Conservation (phyloP, 768 basidiomycete species). For the Boletus vinaceobasis region DNA sequence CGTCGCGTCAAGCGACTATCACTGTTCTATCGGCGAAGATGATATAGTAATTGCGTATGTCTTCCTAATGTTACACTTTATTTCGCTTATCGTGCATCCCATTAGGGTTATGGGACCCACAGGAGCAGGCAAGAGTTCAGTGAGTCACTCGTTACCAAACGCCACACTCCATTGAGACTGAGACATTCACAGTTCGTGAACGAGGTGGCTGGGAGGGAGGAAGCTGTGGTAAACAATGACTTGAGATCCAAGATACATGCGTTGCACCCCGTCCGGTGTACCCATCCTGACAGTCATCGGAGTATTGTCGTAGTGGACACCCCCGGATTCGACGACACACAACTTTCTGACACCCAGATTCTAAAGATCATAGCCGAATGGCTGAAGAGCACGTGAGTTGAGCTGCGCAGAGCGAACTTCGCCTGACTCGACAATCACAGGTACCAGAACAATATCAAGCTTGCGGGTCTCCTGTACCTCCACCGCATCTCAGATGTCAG, state of each 20-base stretch:
- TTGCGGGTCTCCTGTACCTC: conserved; percentile 12
- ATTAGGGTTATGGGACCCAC: conserved; percentile 18
- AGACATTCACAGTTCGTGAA: conserved; percentile 14
- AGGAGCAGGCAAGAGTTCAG: conserved; percentile 18
- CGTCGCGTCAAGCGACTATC: background rate
- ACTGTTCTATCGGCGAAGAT: background rate
- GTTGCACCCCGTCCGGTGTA: conserved; percentile 7
- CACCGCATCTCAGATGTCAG: conserved; percentile 14
- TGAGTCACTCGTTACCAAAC: background rate
- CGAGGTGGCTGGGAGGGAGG: background rate
- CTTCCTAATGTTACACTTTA: background rate
- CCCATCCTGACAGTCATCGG: conserved; percentile 13
- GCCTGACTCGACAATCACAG: background rate
- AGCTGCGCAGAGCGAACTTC: background rate
- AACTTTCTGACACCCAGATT: conserved; percentile 6
- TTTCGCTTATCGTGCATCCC: background rate
- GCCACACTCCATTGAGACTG: background rate
- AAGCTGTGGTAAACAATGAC: background rate
- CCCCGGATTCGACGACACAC: conserved; percentile 18
- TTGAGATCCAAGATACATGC: conserved; percentile 9
- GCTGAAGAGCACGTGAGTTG: conserved; percentile 16
- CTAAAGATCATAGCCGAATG: conserved; percentile 12
- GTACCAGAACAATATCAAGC: conserved; percentile 8
- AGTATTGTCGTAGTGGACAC: conserved; percentile 13
- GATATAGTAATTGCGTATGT: conserved; percentile 21